Percentiles rank a stretch among this genome's conserved stretches.
Evolutionary conservation across 257 asterid genomes (phyloP).

Genomic region (Solanum pimpinellifolium): DNA sequence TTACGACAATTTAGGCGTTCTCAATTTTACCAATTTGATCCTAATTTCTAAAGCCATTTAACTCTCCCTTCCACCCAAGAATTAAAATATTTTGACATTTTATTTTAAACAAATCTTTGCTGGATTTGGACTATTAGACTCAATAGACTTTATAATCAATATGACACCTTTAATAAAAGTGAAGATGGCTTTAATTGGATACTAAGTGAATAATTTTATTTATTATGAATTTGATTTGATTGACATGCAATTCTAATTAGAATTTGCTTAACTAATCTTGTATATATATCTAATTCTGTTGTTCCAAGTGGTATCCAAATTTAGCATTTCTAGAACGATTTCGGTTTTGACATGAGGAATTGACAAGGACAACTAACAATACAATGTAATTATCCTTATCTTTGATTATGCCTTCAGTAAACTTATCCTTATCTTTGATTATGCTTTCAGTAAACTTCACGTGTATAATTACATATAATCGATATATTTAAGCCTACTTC

Average conservation of each 20-base stretch:
- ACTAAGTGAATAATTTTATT: neutral
- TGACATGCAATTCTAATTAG: neutral
- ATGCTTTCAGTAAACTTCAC: fast-evolving
- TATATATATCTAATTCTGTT: neutral
- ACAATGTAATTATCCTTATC: neutral
- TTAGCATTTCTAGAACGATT: neutral
- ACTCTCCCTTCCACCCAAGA: fast-evolving
- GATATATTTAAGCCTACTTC: neutral
- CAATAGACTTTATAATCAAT: neutral
- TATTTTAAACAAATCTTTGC: neutral
- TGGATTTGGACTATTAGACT: neutral
- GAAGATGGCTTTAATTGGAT: neutral
- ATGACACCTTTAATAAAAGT: neutral
- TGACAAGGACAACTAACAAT: neutral
- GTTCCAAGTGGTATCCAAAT: neutral
- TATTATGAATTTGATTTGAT: neutral
- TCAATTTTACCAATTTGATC: too few relatives aligned
- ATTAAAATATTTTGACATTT: too few relatives aligned
- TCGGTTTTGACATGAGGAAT: neutral
- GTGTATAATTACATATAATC: too few relatives aligned
- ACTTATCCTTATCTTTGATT: too few relatives aligned
- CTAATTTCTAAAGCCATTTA: too few relatives aligned
- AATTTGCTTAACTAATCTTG: neutral
- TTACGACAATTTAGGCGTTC: too few relatives aligned
- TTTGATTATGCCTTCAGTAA: neutral